Percentiles rank a stretch among this genome's conserved stretches.
Evolutionary conservation across 116 monocot species (phyloP).

Genomic region (Trichopus zeylanicus): DNA sequence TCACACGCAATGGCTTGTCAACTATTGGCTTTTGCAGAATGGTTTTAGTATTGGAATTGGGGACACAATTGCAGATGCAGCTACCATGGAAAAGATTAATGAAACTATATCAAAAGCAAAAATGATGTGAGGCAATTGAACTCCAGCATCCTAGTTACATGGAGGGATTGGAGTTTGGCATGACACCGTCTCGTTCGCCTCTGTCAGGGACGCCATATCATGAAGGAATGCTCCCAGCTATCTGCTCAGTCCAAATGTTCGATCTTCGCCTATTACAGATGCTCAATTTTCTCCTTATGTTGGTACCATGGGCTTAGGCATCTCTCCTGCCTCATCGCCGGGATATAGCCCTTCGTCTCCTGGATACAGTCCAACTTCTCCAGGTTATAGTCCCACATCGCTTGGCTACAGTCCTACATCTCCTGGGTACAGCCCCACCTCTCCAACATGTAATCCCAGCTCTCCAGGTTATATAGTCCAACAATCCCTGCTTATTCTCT

Average conservation of each 20-base stretch:
- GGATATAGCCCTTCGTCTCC: slow-evolving; percentile 79
- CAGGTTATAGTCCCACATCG: slow-evolving; percentile 74
- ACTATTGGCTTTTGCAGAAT: slow-evolving; percentile 96
- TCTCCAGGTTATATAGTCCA: slow-evolving; percentile 89
- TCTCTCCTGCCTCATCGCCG: slow-evolving; percentile 80
- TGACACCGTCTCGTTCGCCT: slow-evolving; percentile 79
- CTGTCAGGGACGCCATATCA: slow-evolving; percentile 88
- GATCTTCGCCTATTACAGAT: slow-evolving; percentile 84
- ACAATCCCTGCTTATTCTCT: slow-evolving; percentile 86
- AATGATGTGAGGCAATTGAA: slow-evolving; percentile 94
- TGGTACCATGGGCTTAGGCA: slow-evolving; percentile 87
- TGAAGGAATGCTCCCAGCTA: slow-evolving; percentile 92
- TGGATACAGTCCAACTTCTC: slow-evolving; percentile 60
- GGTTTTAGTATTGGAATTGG: slow-evolving; percentile 99
- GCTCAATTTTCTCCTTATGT: slow-evolving; percentile 99
- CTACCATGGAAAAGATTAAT: slow-evolving; percentile 98
- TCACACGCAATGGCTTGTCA: slow-evolving; percentile 97
- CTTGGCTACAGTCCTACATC: slow-evolving; percentile 87
- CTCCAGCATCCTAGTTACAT: slow-evolving; percentile 94
- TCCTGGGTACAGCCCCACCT: slow-evolving; percentile 64
- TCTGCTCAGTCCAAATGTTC: slow-evolving; percentile 81
- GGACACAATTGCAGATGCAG: slow-evolving; percentile 93
- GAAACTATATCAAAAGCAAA: slow-evolving; percentile 93
- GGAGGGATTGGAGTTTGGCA: slow-evolving; percentile 91
- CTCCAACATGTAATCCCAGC: slow-evolving; percentile 79